Evolutionary conservation across 768 basidiomycete species (phyloP).

Genomic region (Scleroderma bovista): DNA sequence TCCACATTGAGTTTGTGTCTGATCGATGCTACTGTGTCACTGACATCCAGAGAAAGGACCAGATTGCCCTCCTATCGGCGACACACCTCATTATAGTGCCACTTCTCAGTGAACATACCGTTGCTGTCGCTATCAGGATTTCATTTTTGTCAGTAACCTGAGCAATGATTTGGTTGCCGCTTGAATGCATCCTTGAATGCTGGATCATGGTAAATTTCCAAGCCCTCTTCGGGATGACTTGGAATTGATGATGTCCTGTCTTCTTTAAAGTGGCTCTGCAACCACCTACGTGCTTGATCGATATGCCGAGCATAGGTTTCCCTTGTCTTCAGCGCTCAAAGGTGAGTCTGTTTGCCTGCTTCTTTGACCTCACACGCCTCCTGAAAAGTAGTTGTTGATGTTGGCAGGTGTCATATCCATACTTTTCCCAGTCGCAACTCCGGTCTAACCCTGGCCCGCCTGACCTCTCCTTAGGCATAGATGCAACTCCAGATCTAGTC

Average conservation of each 20-base stretch:
- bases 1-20: constrained; percentile 16
- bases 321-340: not conserved
- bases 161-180: not conserved
- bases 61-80: constrained; percentile 25
- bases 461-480: no score
- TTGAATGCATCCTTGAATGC: not conserved
- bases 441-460: no score
- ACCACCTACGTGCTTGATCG: not conserved
- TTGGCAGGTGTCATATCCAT: no score
- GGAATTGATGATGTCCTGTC: not conserved
- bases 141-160: not conserved
- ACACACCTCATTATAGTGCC: constrained; percentile 17
- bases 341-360: not conserved
- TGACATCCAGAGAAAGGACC: constrained; percentile 18
- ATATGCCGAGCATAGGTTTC: not conserved
- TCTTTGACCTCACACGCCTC: not conserved
- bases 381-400: no score
- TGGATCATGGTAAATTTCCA: not conserved
- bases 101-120: constrained; percentile 22
- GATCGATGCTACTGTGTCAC: constrained; percentile 18
- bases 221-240: not conserved
- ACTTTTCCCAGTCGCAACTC: no score
- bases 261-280: not conserved
- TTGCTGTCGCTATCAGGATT: constrained; percentile 5
- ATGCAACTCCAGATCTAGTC: no score